These are phyloP conservation scores for Pisolithus thermaeus DNA, from an alignment of 1,284 basidiomycete species.

Conservation along the genomic window DNA sequence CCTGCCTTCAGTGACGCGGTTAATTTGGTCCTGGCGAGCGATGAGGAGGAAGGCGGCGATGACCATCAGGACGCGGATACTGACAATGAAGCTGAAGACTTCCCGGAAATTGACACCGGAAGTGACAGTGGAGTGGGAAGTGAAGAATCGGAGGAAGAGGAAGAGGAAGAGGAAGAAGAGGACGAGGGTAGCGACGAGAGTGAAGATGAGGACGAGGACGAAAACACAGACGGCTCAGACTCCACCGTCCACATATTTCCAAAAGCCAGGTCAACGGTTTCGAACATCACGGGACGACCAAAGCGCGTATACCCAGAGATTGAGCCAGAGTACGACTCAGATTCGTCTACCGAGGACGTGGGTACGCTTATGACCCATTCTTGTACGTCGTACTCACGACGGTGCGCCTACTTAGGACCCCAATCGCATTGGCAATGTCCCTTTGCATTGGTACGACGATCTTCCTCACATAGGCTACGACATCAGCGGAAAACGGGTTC, in stretches of 20 bases:
- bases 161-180: slow-evolving; percentile 42
- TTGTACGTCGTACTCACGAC: slow-evolving; percentile 5
- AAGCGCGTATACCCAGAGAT: slow-evolving; percentile 93
- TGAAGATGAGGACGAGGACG: slow-evolving; percentile 31
- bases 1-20: slow-evolving; percentile 35
- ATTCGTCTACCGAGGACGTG: slow-evolving; percentile 96
- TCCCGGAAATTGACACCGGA: slow-evolving; percentile 21
- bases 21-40: slow-evolving; percentile 62
- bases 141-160: slow-evolving; percentile 41
- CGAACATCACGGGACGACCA: slow-evolving; percentile 81
- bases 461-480: slow-evolving; percentile 99
- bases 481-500: slow-evolving; percentile 90
- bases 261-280: slow-evolving; percentile 63
- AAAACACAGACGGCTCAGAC: slow-evolving; percentile 29
- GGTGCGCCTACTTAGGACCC: slow-evolving; percentile 54
- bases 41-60: slow-evolving; percentile 54
- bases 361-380: slow-evolving; percentile 28
- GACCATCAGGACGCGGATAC: slow-evolving; percentile 31
- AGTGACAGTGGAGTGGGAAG: slow-evolving; percentile 38
- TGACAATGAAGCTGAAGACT: slow-evolving; percentile 42
- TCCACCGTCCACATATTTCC: slow-evolving; percentile 48
- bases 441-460: slow-evolving; percentile 99
- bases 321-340: slow-evolving; percentile 94
- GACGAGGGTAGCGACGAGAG: slow-evolving; percentile 34
- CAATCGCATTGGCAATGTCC: slow-evolving; percentile 93